phyloP scores from a whole-genome alignment of 768 basidiomycete species.

The Hygrophorus russula region DNA sequence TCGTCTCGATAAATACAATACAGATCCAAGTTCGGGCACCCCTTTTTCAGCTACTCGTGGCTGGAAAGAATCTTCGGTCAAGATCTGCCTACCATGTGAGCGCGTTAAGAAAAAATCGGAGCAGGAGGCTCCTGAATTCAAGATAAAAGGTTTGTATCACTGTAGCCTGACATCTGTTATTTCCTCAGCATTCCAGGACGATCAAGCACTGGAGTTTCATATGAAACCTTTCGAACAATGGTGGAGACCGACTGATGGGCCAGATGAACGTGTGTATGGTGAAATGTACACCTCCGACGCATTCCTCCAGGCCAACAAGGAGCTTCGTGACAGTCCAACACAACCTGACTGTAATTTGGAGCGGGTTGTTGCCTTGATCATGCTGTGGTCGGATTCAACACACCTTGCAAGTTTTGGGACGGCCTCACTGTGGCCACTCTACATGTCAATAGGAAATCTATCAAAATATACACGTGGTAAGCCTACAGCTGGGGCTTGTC shows the following conservation, averaged over 20 bases:
- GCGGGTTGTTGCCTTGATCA: constrained; percentile 9
- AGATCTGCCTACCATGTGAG: constrained; percentile 16
- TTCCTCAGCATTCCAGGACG: constrained; percentile 3
- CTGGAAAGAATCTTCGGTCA: constrained; percentile 14
- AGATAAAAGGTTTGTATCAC: constrained; percentile 13
- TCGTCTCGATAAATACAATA: not conserved
- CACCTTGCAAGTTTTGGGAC: constrained; percentile 18
- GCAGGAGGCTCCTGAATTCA: constrained; percentile 9
- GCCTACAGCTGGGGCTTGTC: constrained; percentile 11
- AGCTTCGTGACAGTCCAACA: not conserved
- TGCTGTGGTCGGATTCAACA: constrained; percentile 19
- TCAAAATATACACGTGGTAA: constrained; percentile 21
- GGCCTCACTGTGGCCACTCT: constrained; percentile 23
- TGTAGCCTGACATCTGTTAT: constrained; percentile 13
- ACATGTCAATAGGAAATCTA: constrained; percentile 20
- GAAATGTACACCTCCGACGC: constrained; percentile 12
- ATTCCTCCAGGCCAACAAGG: constrained; percentile 5
- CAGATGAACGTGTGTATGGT: constrained; percentile 6
- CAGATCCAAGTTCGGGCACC: constrained; percentile 5
- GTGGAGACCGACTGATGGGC: constrained; percentile 2
- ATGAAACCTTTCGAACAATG: constrained; percentile 11
- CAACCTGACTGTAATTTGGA: constrained; percentile 9
- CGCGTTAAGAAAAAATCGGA: constrained; percentile 10
- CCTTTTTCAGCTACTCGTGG: constrained; percentile 9
- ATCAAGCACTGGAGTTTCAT: constrained; percentile 7